These are phyloP conservation scores for Pseudoturritis turrita DNA, from an alignment of 345 rosid species.

Conservation along the genomic window DNA sequence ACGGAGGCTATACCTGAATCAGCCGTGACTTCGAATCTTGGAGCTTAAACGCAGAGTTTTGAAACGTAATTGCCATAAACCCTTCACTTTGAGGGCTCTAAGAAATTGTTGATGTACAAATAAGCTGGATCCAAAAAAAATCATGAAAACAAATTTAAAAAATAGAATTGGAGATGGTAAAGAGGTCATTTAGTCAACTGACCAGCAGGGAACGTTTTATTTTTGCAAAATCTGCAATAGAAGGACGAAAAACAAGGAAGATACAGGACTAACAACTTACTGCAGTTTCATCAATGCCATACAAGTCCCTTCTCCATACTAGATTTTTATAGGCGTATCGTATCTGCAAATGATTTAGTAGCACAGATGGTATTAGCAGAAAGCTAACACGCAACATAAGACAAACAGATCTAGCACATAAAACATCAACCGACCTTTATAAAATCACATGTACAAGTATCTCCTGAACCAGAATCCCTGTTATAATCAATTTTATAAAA, in stretches of 20 bases:
- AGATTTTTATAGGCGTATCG: conserved; percentile 77
- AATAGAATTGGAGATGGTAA: not conserved
- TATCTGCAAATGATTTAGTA: conserved; percentile 41
- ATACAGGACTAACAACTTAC: conserved; percentile 44
- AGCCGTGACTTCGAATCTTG: conserved; percentile 50
- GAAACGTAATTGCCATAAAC: conserved; percentile 44
- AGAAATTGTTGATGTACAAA: not conserved
- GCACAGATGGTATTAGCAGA: not conserved
- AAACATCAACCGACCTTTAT: conserved; percentile 47
- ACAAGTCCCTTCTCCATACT: conserved; percentile 70
- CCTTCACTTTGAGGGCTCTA: conserved; percentile 42
- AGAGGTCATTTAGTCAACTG: conserved; percentile 18
- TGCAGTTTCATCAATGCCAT: conserved; percentile 66
- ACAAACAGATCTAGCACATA: not conserved
- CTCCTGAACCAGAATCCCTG: conserved; percentile 55
- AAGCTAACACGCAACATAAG: not conserved
- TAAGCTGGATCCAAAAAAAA: not conserved
- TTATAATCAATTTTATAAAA: conserved; percentile 5
- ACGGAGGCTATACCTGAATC: conserved; percentile 43
- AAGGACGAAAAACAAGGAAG: not conserved
- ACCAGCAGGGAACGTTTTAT: conserved; percentile 72
- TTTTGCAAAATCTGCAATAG: conserved; percentile 26
- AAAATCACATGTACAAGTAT: conserved; percentile 43
- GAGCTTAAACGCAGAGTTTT: conserved; percentile 39
- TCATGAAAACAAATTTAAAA: not conserved